Evolutionary conservation across 2,329 filamentous ascomycete species (phyloP), one percentile per base, ranked within the genome.

Genomic region (Diplodia scrobiculata): DNA sequence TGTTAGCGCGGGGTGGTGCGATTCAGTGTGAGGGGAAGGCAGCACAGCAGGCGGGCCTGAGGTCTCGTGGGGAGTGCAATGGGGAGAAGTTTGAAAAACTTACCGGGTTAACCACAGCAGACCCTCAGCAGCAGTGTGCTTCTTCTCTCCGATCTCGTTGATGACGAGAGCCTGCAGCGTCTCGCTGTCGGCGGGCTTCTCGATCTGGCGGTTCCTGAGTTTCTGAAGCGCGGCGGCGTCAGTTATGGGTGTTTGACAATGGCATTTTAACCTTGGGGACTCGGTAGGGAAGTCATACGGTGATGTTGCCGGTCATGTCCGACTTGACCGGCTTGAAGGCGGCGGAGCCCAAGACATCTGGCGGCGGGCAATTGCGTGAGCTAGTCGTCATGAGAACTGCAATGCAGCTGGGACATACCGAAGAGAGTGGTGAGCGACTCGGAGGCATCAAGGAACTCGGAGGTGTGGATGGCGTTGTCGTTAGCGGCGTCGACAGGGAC

Each of bases 251-350:
- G 21, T 27, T 3, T 32, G 5, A 41, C 14, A 14, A 32, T 25
- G 29, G 51, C 7, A 25, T 29, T n/a, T n/a, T 29, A 4, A 9
- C 17, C 5, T 7, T 17, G 14, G 13, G 27, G 13, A 14, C 55
- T 29, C 19, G 21, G 50, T 32, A 19, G 29, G 11, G 25, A n/a
- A 5, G 17, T 32, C 62, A 50, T 70, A 95, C 92, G 86, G 92
- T 93, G 81, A 98, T 86, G 81, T 99, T 99, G 77, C 91, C 91
- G 58, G 87, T 79, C 83, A 99, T 91, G 79, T 99, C 95, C 71
- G 81, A 90, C 86, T 97, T 97, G 76, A 98, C 94, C 29, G 91
- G 90, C 65, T 84, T 87, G 81, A 99, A 98, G 70, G 93, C 92
- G 38, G 90, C 86, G 52, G 83, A 84, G 63, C 85, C 86, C 32